Conservation (phyloP, 1,284 basidiomycete genomes). For the Thecaphora thlaspeos region DNA sequence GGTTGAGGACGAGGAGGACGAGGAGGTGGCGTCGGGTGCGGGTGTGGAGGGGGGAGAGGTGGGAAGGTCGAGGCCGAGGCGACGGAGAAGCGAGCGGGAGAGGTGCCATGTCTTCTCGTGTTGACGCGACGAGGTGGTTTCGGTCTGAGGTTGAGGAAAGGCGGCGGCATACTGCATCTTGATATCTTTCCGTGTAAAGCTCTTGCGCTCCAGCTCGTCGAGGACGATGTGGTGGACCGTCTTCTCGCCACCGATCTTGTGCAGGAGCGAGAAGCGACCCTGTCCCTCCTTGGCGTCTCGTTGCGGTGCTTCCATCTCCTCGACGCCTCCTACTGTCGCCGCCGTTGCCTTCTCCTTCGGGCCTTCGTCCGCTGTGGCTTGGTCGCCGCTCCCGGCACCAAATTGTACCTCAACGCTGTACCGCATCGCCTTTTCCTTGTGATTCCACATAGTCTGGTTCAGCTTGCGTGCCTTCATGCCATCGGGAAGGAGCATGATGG, state of each 20-base stretch:
- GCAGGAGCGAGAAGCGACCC: not conserved
- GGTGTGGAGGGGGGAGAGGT: too few species aligned
- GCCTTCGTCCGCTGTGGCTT: not conserved
- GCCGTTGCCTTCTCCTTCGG: not conserved
- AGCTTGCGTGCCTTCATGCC: slow-evolving; percentile 16
- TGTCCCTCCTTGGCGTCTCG: not conserved
- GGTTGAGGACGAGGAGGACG: too few species aligned
- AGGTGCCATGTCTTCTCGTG: not conserved
- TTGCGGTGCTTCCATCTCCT: not conserved
- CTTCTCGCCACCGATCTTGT: not conserved
- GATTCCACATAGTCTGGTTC: slow-evolving; percentile 9
- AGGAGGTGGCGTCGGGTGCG: too few species aligned
- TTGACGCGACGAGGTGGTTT: too few species aligned
- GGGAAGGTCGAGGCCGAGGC: not conserved
- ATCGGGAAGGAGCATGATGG: slow-evolving; percentile 23
- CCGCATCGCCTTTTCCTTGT: slow-evolving; percentile 6
- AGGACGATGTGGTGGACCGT: not conserved
- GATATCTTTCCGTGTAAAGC: not conserved
- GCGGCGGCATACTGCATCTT: not conserved
- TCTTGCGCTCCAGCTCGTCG: not conserved
- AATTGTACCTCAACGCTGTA: slow-evolving; percentile 9
- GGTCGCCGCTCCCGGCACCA: not conserved
- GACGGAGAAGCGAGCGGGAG: not conserved
- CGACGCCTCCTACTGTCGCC: not conserved
- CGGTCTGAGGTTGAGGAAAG: too few species aligned